Base-by-base conservation (phyloP, 1,284 basidiomycete genomes). In the Abortiporus biennis region DNA sequence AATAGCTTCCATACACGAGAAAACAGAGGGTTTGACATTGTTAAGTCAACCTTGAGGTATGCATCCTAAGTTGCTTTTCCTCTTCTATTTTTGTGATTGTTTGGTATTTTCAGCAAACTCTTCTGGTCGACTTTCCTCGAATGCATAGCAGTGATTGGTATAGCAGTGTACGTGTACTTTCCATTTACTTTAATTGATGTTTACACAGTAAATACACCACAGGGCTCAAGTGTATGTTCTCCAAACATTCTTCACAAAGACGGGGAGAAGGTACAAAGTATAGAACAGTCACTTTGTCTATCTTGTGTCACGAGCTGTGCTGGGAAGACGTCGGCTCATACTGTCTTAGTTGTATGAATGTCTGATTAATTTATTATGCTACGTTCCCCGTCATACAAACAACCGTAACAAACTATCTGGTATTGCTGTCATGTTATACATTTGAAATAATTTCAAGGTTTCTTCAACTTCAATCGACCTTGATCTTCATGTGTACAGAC, bases 171-270 rank as follows among this genome's bases (percentile, higher is more conserved):
- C 48, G 84, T 72, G 40, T 23, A 34, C 39, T 38, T 29, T 45
- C 13, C 42, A 19, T 24, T 23, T 45, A 31, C 19, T 24, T 15
- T 38, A 34, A 43, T 25, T 47, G 33, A 20, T 30, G 9, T 38
- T 13, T 48, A 9, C 42, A 40, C 24, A 16, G 22, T 32, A 33
- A 41, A n/a, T n/a, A n/a, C n/a, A n/a, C n/a, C 27, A n/a, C 56
- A 93, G 90, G 11, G 64, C 85, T 45, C 92, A 94, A 65, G 87
- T 93, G 19, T 94, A 92, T 62, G 72, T 93, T 37, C 74, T 94
- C 27, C 91, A 93, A 64, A 93, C 89, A 17, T 94, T 93, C 80
- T 94, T 94, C 67, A 92, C 87, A 25, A 81, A 85, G 59, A 90
- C 88, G 4, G 88, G 87, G 30, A 76, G 87, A 60, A 72, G 78